Base-by-base conservation (phyloP, 2,329 filamentous ascomycete genomes). In the Penicillium capsulatum region DNA sequence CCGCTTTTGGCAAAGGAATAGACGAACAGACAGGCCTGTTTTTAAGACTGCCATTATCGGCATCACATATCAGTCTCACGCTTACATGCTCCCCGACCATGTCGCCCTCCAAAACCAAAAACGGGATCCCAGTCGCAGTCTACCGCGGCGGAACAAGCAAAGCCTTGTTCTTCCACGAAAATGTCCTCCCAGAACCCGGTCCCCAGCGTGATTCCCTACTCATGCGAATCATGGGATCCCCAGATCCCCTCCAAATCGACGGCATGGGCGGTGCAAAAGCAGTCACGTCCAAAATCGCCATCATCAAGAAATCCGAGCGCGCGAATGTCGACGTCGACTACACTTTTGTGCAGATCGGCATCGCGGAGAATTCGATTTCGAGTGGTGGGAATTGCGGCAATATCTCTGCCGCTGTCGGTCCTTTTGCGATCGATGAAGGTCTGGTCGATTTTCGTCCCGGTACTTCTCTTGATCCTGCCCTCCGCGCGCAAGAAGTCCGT, bases 71-170 rank as follows among this genome's bases (percentile, higher is more conserved):
- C n/a, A n/a, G n/a, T n/a, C n/a, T n/a, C n/a, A n/a, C n/a, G n/a
- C n/a, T n/a, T n/a, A n/a, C n/a, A n/a, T n/a, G n/a, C n/a, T n/a
- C n/a, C n/a, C n/a, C n/a, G n/a, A n/a, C n/a, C n/a, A n/a, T n/a
- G n/a, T n/a, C n/a, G n/a, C n/a, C n/a, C n/a, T n/a, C n/a, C n/a
- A n/a, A n/a, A n/a, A n/a, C n/a, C n/a, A n/a, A n/a, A n/a, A n/a
- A n/a, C 22, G 22, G 22, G 22, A 24, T 24, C 11, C 22, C 22
- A 7, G 22, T 24, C 7, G 22, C 11, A 19, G 79, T 77, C 58
- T 78, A 77, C 53, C 74, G 80, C 20, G 79, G 79, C 38, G 80
- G 80, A 16, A 83, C 79, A 11, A 81, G 78, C 27, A 75, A 79
- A 44, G 79, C 76, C 14, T 66, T 83, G 24, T 70, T 83, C 48